phyloP scores from a whole-genome alignment of 202 grass and related monocot genomes.

The Elaeis oleifera region DNA sequence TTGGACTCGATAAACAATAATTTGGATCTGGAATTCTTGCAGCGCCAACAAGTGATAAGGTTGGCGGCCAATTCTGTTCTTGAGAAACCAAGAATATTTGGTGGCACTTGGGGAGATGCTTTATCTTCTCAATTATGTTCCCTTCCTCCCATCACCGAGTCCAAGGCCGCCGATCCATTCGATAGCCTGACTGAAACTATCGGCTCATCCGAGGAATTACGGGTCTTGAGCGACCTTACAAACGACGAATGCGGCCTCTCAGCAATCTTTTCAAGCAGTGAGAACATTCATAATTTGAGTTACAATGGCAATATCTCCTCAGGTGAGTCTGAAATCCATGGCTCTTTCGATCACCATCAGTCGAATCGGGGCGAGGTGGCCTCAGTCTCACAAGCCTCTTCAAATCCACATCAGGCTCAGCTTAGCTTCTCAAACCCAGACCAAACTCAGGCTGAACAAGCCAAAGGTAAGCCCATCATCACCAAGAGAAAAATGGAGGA shows the following conservation, averaged over 20 bases:
- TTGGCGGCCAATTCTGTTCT: conserved; percentile 1
- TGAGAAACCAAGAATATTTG: not conserved
- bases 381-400: conserved; percentile 31
- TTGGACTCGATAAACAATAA: conserved; percentile 13
- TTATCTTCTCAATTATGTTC: conserved; percentile 21
- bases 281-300: not conserved
- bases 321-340: not conserved
- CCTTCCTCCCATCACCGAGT: conserved; percentile 7
- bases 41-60: conserved; percentile 12
- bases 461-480: not conserved
- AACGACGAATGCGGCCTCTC: conserved; percentile 7
- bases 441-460: not conserved
- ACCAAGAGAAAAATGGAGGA: conserved; percentile 41
- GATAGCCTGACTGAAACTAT: conserved; percentile 12
- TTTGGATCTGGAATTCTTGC: conserved; percentile 28
- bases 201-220: not conserved
- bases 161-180: not conserved
- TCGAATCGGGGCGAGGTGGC: conserved; percentile 41
- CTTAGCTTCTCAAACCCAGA: conserved; percentile 12
- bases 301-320: conserved; percentile 1
- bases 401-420: conserved; percentile 22
- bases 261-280: conserved; percentile 1
- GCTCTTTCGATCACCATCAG: conserved; percentile 21
- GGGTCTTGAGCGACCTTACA: not conserved
- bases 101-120: conserved; percentile 16